Conservation (phyloP, 1,284 basidiomycete species). For the Megacollybia platyphylla region DNA sequence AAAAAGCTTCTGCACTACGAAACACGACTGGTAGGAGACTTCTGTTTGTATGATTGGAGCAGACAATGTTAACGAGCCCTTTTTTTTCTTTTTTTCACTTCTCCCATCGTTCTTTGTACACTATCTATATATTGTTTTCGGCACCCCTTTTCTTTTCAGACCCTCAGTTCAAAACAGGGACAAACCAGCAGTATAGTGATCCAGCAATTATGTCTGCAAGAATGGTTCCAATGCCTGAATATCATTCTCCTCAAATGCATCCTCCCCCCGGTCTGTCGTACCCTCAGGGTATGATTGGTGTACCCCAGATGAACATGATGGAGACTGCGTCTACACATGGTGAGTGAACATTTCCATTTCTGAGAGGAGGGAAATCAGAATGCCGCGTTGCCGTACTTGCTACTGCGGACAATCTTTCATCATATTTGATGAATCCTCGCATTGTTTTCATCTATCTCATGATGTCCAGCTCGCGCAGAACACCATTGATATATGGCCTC, state of each 20-base stretch:
- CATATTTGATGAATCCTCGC: conserved; percentile 40
- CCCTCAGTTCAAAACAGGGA: conserved; percentile 21
- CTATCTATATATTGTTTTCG: conserved; percentile 6
- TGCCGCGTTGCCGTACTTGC: conserved; percentile 73
- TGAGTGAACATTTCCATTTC: conserved; percentile 45
- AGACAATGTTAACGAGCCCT: conserved; percentile 18
- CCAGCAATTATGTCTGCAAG: conserved; percentile 76
- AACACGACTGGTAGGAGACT: conserved; percentile 36
- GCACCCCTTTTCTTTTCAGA: conserved; percentile 12
- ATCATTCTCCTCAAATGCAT: conserved; percentile 15
- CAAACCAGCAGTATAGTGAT: conserved; percentile 39
- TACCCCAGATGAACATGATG: conserved; percentile 16
- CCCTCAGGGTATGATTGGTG: conserved; percentile 21
- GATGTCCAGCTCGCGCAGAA: conserved; percentile 4
- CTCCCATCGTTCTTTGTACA: conserved; percentile 11
- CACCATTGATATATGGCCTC: conserved; percentile 4
- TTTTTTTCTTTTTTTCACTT: conserved; percentile 10
- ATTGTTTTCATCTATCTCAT: conserved; percentile 13
- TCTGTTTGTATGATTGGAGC: conserved; percentile 25
- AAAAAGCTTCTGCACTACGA: conserved; percentile 24
- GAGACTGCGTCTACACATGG: conserved; percentile 30
- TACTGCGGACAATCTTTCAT: conserved; percentile 66
- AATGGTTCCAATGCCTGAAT: conserved; percentile 30
- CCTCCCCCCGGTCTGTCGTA: conserved; percentile 54
- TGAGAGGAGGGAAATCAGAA: conserved; percentile 67